A percentile compares a stretch with the other conserved stretches of the same genome.
These are phyloP conservation scores for Theileria parva DNA, from an alignment of 169 alveolate species.

Conservation along the genomic window DNA sequence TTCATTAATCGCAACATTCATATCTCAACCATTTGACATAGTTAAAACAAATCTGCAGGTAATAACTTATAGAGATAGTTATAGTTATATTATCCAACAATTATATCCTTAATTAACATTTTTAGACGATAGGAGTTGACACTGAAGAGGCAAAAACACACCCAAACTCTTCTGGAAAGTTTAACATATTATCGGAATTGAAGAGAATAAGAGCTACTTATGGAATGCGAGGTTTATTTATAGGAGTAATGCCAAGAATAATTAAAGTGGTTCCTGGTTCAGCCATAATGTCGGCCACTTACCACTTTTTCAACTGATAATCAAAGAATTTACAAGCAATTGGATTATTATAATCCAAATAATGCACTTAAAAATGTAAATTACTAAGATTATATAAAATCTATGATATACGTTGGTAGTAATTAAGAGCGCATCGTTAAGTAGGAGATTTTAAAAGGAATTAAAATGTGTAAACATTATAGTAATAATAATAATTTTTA, in stretches of 20 bases:
- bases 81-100: background rate
- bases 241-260: slow-evolving; percentile 59
- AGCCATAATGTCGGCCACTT: slow-evolving; percentile 61
- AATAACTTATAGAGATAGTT: background rate
- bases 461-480: too few species aligned
- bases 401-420: too few species aligned
- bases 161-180: background rate
- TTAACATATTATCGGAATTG: slow-evolving; percentile 30
- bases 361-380: too few species aligned
- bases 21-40: slow-evolving; percentile 67
- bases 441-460: too few species aligned
- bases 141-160: background rate
- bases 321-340: background rate
- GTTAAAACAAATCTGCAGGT: slow-evolving; percentile 64
- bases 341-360: too few species aligned
- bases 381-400: too few species aligned
- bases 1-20: slow-evolving; percentile 38
- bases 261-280: slow-evolving; percentile 65
- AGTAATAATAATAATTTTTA: too few species aligned
- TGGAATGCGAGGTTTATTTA: slow-evolving; percentile 56
- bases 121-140: slow-evolving; percentile 1
- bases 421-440: too few species aligned
- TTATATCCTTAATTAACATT: background rate
- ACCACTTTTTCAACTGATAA: slow-evolving; percentile 47
- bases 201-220: slow-evolving; percentile 23